Evolutionary conservation across 495 filamentous ascomycete genomes (phyloP).

Genomic region (Venustampulla echinocandica): DNA sequence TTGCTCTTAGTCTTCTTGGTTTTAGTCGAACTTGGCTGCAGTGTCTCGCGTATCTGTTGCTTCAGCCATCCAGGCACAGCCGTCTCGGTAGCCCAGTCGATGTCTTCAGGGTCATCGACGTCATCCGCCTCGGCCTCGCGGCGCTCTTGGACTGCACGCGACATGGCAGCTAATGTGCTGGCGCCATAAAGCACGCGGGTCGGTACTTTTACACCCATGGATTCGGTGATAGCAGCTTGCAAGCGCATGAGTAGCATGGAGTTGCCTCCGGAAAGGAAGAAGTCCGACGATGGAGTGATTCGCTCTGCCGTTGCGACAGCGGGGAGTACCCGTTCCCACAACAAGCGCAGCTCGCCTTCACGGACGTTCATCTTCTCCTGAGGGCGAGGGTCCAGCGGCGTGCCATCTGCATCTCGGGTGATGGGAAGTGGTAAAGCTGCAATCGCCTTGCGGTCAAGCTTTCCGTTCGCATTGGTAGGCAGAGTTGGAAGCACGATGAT

Average conservation of each 20-base stretch:
- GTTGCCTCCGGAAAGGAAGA: conserved; percentile 33
- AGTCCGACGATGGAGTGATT: too few species aligned
- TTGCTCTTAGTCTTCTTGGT: background rate
- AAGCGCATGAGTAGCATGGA: conserved; percentile 29
- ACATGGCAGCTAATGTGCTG: conserved; percentile 3
- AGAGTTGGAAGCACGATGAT: conserved; percentile 31
- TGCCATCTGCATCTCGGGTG: too few species aligned
- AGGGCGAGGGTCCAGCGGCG: too few species aligned
- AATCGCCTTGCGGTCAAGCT: conserved; percentile 30
- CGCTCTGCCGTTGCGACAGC: too few species aligned
- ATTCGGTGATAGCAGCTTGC: conserved; percentile 8
- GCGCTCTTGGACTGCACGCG: background rate
- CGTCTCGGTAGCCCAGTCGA: background rate
- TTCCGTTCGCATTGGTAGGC: conserved; percentile 33
- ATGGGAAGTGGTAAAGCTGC: background rate
- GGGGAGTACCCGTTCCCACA: too few species aligned
- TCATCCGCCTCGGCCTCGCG: conserved; percentile 1
- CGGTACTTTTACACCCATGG: background rate
- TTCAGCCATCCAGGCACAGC: too few species aligned
- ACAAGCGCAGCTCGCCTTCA: too few species aligned
- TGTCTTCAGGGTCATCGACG: background rate
- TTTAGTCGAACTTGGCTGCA: background rate
- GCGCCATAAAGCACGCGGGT: conserved; percentile 3
- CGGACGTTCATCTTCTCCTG: too few species aligned
- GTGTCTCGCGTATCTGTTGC: too few species aligned